These are phyloP conservation scores for Murraya koenigii DNA, from an alignment of 345 rosid species.

Conservation along the genomic window DNA sequence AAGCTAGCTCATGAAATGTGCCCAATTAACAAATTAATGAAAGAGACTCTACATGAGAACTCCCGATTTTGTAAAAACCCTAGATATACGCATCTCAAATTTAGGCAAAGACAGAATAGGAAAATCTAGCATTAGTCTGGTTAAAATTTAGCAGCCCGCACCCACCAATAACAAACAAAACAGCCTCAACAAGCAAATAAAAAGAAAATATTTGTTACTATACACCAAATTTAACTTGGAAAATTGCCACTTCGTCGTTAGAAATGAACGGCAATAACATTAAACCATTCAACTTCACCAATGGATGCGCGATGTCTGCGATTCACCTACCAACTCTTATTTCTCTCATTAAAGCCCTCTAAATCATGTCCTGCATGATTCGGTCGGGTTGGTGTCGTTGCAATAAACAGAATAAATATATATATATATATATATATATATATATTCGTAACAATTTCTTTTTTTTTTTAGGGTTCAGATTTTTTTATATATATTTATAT, in stretches of 20 bases:
- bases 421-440: too few species aligned
- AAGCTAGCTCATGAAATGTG: background rate
- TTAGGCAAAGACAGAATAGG: background rate
- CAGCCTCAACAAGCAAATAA: background rate
- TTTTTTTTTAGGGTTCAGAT: background rate
- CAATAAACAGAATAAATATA: background rate
- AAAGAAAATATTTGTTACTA: background rate
- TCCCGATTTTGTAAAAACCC: background rate
- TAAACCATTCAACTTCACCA: background rate
- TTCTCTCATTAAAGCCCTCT: slow-evolving; percentile 34
- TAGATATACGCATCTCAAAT: background rate
- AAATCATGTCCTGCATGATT: slow-evolving; percentile 20
- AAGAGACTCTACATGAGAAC: background rate
- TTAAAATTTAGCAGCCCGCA: background rate
- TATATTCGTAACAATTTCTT: background rate
- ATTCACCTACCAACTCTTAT: background rate
- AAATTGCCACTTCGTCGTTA: background rate
- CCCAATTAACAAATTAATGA: background rate
- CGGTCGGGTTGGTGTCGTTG: slow-evolving; percentile 36
- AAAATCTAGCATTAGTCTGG: background rate
- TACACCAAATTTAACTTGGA: background rate
- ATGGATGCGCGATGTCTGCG: background rate
- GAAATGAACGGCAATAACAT: slow-evolving; percentile 18
- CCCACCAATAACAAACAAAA: background rate
- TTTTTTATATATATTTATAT: background rate